phyloP scores from a whole-genome alignment of 257 asterid genomes.

The Petrea volubilis region DNA sequence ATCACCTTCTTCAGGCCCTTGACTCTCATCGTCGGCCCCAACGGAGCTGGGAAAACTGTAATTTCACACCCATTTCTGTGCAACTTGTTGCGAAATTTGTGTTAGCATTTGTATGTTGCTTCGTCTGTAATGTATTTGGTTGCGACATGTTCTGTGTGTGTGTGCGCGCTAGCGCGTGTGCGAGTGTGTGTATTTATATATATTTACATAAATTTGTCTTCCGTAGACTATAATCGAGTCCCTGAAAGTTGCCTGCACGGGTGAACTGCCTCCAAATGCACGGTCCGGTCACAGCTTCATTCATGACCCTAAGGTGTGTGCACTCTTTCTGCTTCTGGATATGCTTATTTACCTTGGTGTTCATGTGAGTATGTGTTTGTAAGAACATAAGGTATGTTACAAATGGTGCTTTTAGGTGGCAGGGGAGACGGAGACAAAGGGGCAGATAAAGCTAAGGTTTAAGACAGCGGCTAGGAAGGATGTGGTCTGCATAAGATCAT shows the following conservation, averaged over 20 bases:
- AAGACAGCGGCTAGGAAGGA: constrained; percentile 97
- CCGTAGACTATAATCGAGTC: constrained; percentile 91
- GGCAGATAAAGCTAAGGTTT: constrained; percentile 96
- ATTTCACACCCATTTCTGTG: constrained; percentile 5
- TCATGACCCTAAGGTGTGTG: constrained; percentile 90
- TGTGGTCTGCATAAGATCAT: constrained; percentile 97
- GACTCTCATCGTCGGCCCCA: constrained; percentile 95
- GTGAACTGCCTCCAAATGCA: constrained; percentile 96
- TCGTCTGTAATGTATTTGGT: background rate
- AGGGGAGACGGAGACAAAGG: constrained; percentile 98
- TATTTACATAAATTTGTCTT: too few relatives aligned
- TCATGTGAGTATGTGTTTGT: background rate
- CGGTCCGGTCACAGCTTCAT: constrained; percentile 96
- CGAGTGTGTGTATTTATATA: background rate
- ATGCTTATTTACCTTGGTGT: background rate
- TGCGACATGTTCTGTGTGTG: background rate
- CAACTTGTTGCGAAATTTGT: constrained; percentile 1
- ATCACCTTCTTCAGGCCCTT: constrained; percentile 88
- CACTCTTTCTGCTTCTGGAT: background rate
- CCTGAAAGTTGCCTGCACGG: constrained; percentile 96
- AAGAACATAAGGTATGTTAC: constrained; percentile 12
- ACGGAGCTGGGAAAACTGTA: constrained; percentile 99
- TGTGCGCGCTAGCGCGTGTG: background rate
- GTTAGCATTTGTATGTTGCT: background rate
- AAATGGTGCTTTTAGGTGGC: constrained; percentile 66